Conservation (phyloP, 1,139 yeast species). For the Blastobotrys aristatus region DNA sequence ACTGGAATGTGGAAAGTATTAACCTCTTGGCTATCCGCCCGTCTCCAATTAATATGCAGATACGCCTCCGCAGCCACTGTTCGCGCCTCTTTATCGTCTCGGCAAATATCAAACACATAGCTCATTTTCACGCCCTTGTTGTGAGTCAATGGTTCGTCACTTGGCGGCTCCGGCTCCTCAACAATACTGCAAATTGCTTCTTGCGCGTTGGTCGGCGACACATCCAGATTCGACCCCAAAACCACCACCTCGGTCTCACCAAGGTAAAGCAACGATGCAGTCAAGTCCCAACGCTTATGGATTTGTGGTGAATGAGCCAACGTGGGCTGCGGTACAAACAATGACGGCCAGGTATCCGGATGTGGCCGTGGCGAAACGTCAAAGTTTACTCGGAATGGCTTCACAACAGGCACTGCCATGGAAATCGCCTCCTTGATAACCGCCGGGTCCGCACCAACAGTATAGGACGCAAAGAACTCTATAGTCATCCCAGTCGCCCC, state of each 20-base stretch:
- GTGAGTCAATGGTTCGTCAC: conserved; percentile 20
- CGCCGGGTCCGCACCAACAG: conserved; percentile 20
- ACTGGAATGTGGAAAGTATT: conserved; percentile 29
- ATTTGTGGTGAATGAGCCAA: conserved; percentile 25
- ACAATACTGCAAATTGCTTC: conserved; percentile 23
- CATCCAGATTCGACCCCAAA: conserved; percentile 21
- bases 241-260: conserved; percentile 25
- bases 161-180: conserved; percentile 9
- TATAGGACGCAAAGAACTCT: conserved; percentile 28
- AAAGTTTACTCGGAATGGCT: conserved; percentile 34
- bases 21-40: conserved; percentile 20
- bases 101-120: conserved; percentile 27
- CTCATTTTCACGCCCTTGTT: conserved; percentile 26
- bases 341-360: conserved; percentile 34
- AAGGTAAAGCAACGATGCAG: conserved; percentile 26
- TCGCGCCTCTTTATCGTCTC: conserved; percentile 27
- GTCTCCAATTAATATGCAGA: conserved; percentile 30
- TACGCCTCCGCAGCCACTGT: conserved; percentile 33
- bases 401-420: conserved; percentile 27
- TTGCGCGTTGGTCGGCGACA: conserved; percentile 16
- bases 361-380: conserved; percentile 33
- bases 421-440: conserved; percentile 26
- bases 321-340: conserved; percentile 28
- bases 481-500: conserved; percentile 23
- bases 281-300: conserved; percentile 31